phyloP scores from a whole-genome alignment of 352 stramenopile species.

The Phytophthora pistaciae region DNA sequence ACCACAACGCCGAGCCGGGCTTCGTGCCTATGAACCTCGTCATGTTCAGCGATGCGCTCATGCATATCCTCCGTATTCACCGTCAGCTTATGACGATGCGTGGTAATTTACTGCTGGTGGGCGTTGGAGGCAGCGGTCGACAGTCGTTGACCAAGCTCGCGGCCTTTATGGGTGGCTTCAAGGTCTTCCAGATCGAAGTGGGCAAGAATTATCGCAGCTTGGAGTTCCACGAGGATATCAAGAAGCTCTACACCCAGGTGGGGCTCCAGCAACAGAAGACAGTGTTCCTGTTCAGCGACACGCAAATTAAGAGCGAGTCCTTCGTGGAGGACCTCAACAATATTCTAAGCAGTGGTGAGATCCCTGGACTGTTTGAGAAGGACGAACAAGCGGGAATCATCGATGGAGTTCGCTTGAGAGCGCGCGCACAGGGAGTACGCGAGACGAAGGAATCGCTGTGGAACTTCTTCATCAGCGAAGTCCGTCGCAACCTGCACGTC shows the following conservation, averaged over 20 bases:
- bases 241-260: constrained; percentile 86
- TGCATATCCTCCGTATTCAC: constrained; percentile 93
- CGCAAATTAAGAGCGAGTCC: constrained; percentile 94
- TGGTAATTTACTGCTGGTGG: constrained; percentile 93
- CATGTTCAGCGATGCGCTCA: constrained; percentile 92
- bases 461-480: constrained; percentile 94
- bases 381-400: constrained; percentile 90
- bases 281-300: constrained; percentile 95
- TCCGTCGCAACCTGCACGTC: constrained; percentile 92
- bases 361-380: constrained; percentile 93
- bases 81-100: constrained; percentile 88
- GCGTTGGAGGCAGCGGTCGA: constrained; percentile 91
- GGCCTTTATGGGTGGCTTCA: constrained; percentile 91
- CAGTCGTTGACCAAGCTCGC: constrained; percentile 91
- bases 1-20: constrained; percentile 91
- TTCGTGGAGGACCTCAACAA: constrained; percentile 96
- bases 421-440: constrained; percentile 76
- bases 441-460: constrained; percentile 93
- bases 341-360: constrained; percentile 92
- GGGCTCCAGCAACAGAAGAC: constrained; percentile 88
- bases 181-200: constrained; percentile 94
- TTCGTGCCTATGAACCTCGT: constrained; percentile 92
- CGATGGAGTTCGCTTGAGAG: constrained; percentile 81
- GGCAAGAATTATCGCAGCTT: constrained; percentile 93
- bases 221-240: constrained; percentile 95